Evolutionary conservation across 305 asterid genomes (phyloP).

Genomic region (Striga hermonthica): DNA sequence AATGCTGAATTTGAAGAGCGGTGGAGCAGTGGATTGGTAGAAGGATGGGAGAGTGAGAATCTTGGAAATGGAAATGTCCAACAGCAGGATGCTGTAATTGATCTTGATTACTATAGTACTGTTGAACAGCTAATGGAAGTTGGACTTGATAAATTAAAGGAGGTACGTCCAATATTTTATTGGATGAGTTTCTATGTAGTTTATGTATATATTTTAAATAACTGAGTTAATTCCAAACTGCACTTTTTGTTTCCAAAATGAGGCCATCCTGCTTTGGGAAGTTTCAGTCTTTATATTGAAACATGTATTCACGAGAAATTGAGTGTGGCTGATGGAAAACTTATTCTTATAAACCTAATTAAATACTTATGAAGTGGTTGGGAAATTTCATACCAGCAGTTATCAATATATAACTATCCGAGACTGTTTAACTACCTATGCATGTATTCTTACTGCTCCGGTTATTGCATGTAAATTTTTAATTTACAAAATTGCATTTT

Average conservation of each 20-base stretch:
- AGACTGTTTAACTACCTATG: constrained; percentile 1
- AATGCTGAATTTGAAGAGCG: constrained; percentile 79
- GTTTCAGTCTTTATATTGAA: not conserved
- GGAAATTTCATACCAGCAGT: not conserved
- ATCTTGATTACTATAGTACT: constrained; percentile 76
- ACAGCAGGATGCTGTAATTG: constrained; percentile 57
- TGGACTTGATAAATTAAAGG: constrained; percentile 88
- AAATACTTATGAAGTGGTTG: not conserved
- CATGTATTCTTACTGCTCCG: constrained; percentile 8
- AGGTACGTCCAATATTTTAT: constrained; percentile 55
- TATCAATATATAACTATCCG: constrained; percentile 16
- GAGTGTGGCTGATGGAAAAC: constrained; percentile 10
- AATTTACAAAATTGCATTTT: constrained; percentile 17
- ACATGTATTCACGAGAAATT: not conserved
- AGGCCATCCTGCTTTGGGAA: not conserved
- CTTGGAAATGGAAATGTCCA: constrained; percentile 58
- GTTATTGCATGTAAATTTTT: constrained; percentile 19
- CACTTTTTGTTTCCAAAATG: constrained; percentile 12
- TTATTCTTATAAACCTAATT: constrained; percentile 19
- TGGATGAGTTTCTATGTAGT: not conserved
- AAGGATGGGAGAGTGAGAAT: constrained; percentile 76
- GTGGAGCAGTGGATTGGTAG: constrained; percentile 64
- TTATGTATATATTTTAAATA: constrained; percentile 13
- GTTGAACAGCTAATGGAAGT: constrained; percentile 79
- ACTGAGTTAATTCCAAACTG: constrained; percentile 7